phyloP scores from a whole-genome alignment of 306 rosid genomes.

The Cucumis cinereus region DNA sequence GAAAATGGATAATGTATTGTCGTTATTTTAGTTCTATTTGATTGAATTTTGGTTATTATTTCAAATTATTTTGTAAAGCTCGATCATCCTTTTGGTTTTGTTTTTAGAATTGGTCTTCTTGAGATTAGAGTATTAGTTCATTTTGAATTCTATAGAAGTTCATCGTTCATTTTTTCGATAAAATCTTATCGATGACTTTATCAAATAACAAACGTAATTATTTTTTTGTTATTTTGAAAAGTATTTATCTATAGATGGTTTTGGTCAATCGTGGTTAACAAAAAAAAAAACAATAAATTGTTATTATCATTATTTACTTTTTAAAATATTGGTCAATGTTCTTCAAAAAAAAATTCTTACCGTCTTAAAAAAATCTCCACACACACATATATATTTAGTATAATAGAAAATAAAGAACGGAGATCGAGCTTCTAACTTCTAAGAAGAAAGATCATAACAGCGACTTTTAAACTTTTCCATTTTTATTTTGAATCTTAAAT shows the following conservation, averaged over 20 bases:
- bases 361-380: no score
- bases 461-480: no score
- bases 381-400: no score
- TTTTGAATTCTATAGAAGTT: not conserved
- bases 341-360: no score
- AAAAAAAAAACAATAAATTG: no score
- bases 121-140: not conserved
- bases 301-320: no score
- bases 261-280: no score
- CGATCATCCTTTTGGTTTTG: not conserved
- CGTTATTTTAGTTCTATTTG: not conserved
- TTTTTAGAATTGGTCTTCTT: not conserved
- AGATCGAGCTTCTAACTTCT: no score
- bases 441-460: no score
- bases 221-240: not conserved
- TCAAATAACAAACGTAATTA: not conserved
- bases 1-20: not conserved
- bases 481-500: no score
- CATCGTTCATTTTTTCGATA: not conserved
- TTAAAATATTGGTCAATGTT: no score
- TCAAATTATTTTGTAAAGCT: not conserved
- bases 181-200: not conserved
- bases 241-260: not conserved
- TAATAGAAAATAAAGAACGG: no score
- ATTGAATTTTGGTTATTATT: not conserved